Evolutionary conservation across 495 filamentous ascomycete genomes (phyloP).

Genomic region (Penicillium paxilli): DNA sequence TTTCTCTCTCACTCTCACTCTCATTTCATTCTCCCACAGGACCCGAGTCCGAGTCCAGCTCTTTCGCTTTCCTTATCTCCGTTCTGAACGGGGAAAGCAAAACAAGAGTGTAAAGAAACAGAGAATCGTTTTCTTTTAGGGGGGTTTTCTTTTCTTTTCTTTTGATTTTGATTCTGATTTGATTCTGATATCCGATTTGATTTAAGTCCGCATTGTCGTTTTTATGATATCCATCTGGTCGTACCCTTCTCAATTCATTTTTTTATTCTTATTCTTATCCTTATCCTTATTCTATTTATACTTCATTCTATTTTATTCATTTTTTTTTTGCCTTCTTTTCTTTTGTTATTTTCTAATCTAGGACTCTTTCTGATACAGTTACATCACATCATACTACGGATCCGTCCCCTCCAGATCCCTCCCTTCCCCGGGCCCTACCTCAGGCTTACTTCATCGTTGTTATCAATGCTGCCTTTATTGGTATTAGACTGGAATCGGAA

Average conservation of each 20-base stretch:
- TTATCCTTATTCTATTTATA: not conserved
- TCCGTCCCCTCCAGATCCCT: no score
- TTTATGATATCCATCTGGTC: conserved; percentile 36
- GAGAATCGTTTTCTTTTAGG: not conserved
- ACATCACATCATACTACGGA: no score
- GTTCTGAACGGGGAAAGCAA: not conserved
- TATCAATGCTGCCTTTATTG: no score
- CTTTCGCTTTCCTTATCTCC: conserved; percentile 7
- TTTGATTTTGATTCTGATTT: conserved; percentile 1
- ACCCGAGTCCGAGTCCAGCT: no score
- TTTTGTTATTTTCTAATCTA: no score
- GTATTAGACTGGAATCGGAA: no score
- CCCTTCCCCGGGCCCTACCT: no score
- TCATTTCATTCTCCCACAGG: no score
- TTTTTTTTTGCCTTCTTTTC: not conserved
- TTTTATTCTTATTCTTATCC: conserved; percentile 1
- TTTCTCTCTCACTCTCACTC: not conserved
- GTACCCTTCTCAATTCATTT: no score
- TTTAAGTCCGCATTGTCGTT: conserved; percentile 4
- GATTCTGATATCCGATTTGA: not conserved
- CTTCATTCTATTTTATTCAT: not conserved
- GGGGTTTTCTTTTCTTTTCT: conserved; percentile 6
- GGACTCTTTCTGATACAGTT: no score
- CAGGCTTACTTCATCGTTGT: no score
- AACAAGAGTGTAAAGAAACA: no score